These are phyloP conservation scores for Hydnomerulius pinastri DNA, from an alignment of 768 basidiomycete genomes.

Conservation along the genomic window DNA sequence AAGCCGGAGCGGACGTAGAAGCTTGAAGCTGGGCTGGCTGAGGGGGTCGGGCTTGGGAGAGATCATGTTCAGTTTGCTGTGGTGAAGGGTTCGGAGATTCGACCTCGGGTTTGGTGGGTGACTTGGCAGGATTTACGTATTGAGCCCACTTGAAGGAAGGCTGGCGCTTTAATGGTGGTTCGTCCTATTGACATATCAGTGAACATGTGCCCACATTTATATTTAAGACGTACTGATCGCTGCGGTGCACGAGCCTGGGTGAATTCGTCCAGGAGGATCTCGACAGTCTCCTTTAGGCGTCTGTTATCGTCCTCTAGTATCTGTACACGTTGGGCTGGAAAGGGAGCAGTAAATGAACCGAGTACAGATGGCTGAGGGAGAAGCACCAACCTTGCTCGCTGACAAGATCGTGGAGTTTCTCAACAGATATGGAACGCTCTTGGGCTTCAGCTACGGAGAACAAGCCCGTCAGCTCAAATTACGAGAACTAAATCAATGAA, in stretches of 20 bases:
- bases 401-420: slow-evolving; percentile 65
- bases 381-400: slow-evolving; percentile 68
- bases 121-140: slow-evolving; percentile 73
- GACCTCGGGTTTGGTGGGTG: slow-evolving; percentile 74
- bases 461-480: not conserved
- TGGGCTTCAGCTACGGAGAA: slow-evolving; percentile 53
- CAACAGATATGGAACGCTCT: slow-evolving; percentile 59
- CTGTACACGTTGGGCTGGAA: slow-evolving; percentile 67
- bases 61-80: slow-evolving; percentile 75
- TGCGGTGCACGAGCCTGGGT: slow-evolving; percentile 40
- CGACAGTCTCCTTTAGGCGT: slow-evolving; percentile 61
- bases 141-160: slow-evolving; percentile 90
- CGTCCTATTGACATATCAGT: slow-evolving; percentile 28
- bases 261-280: slow-evolving; percentile 68
- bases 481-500: not conserved
- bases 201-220: slow-evolving; percentile 6
- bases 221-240: slow-evolving; percentile 18
- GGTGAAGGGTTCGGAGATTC: slow-evolving; percentile 85
- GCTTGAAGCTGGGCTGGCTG: slow-evolving; percentile 17
- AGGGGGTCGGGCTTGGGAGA: slow-evolving; percentile 35
- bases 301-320: slow-evolving; percentile 79
- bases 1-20: slow-evolving; percentile 28
- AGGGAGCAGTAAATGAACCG: slow-evolving; percentile 7
- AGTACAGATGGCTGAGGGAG: not conserved
- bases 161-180: slow-evolving; percentile 61